Conservation (phyloP, 2,329 filamentous ascomycete genomes). For the Laburnicola sp. region DNA sequence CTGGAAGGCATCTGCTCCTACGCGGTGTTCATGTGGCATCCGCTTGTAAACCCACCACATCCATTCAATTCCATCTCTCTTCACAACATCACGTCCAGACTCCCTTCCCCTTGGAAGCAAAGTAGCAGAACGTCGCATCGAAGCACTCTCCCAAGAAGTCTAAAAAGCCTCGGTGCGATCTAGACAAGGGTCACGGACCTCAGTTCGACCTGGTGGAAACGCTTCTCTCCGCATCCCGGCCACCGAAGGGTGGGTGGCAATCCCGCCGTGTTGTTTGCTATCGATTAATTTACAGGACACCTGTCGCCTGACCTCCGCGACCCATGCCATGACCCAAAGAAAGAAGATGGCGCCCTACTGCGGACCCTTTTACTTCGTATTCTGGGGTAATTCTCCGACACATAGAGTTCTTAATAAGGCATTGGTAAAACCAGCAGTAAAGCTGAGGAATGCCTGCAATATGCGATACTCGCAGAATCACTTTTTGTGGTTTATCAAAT, state of each 20-base stretch:
- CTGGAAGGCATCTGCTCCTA: no score
- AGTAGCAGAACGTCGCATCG: conserved; percentile 4
- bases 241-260: conserved; percentile 14
- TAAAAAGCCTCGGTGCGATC: neutral
- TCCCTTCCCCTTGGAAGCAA: neutral
- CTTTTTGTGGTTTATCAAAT: conserved; percentile 1
- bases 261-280: conserved; percentile 11
- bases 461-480: no score
- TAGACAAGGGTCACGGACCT: conserved; percentile 1
- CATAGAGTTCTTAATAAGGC: neutral
- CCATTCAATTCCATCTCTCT: neutral
- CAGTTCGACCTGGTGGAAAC: conserved; percentile 18
- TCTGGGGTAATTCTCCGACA: no score
- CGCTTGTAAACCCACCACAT: no score
- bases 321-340: conserved; percentile 7
- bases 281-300: conserved; percentile 24
- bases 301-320: conserved; percentile 22
- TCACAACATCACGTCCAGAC: neutral
- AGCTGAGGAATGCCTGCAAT: no score
- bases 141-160: conserved; percentile 1
- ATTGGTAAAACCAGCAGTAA: no score
- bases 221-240: conserved; percentile 3
- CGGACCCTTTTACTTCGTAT: neutral
- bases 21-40: no score
- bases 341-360: conserved; percentile 10